Evolutionary conservation across 257 asterid species (phyloP).

Genomic region (Solanum habrochaites): DNA sequence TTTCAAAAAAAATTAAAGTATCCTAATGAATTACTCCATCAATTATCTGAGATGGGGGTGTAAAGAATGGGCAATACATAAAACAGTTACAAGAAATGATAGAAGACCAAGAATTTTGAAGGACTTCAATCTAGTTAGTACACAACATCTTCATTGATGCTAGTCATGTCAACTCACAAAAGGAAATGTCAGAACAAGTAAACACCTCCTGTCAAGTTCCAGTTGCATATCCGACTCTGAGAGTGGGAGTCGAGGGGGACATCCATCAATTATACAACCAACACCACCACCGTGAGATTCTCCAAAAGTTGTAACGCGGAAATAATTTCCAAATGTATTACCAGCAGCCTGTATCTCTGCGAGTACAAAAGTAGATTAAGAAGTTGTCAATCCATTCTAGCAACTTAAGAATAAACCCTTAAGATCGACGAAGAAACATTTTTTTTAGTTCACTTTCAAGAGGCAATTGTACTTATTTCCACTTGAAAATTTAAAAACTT

Average conservation of each 20-base stretch:
- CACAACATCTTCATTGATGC: neutral
- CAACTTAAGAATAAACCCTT: neutral
- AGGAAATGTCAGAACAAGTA: neutral
- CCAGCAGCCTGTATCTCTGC: slow-evolving; percentile 80
- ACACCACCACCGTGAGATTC: slow-evolving; percentile 99
- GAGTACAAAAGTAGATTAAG: neutral
- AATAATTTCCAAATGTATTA: slow-evolving; percentile 63
- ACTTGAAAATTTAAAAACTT: neutral
- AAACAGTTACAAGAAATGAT: neutral
- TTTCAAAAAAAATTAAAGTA: neutral
- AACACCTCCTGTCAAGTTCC: slow-evolving; percentile 90
- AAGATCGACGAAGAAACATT: neutral
- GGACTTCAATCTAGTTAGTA: neutral
- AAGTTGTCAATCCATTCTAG: neutral
- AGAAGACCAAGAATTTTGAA: neutral
- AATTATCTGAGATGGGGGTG: neutral
- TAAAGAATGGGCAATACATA: neutral
- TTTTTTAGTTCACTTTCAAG: neutral
- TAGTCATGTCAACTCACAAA: neutral
- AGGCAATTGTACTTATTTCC: neutral
- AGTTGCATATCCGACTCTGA: slow-evolving; percentile 89
- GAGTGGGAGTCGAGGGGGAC: slow-evolving; percentile 92
- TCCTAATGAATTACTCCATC: neutral
- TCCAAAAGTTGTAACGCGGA: slow-evolving; percentile 92
- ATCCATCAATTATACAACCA: slow-evolving; percentile 93